Evolutionary conservation across 108 stramenopile species (phyloP).

Genomic region (Chaetoceros muelleri): DNA sequence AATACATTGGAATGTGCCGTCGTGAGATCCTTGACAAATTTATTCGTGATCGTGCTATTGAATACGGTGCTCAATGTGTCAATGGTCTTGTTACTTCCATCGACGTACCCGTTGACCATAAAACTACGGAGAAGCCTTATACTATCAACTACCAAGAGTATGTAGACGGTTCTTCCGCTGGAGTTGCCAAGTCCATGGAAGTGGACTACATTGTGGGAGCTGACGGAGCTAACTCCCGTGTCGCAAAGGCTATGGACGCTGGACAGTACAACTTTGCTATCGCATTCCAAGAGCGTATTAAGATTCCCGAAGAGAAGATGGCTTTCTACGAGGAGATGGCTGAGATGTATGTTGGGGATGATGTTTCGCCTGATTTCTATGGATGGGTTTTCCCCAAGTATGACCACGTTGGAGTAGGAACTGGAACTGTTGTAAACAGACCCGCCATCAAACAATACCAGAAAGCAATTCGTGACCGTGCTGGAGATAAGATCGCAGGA

Average conservation of each 20-base stretch:
- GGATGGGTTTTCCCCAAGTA: slow-evolving; percentile 99
- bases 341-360: slow-evolving; percentile 98
- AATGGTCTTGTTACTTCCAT: slow-evolving; percentile 93
- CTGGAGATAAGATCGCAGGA: slow-evolving; percentile 94
- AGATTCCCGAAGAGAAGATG: slow-evolving; percentile 97
- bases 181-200: slow-evolving; percentile 68
- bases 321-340: slow-evolving; percentile 96
- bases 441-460: slow-evolving; percentile 98
- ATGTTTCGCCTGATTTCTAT: slow-evolving; percentile 97
- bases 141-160: slow-evolving; percentile 85
- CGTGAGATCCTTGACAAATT: slow-evolving; percentile 95
- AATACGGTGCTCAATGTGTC: slow-evolving; percentile 84
- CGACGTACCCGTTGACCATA: slow-evolving; percentile 84
- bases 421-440: slow-evolving; percentile 96
- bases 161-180: slow-evolving; percentile 50
- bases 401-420: slow-evolving; percentile 98
- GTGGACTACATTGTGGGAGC: slow-evolving; percentile 92
- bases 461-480: slow-evolving; percentile 97
- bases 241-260: slow-evolving; percentile 98
- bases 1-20: slow-evolving; percentile 99
- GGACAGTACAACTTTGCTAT: slow-evolving; percentile 98
- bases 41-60: slow-evolving; percentile 93
- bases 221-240: slow-evolving; percentile 96
- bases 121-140: slow-evolving; percentile 60
- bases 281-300: slow-evolving; percentile 98